A percentile compares a stretch with the other conserved stretches of the same genome.
Evolutionary conservation across 2,329 filamentous ascomycete species (phyloP).

Genomic region (Fusarium buharicum): DNA sequence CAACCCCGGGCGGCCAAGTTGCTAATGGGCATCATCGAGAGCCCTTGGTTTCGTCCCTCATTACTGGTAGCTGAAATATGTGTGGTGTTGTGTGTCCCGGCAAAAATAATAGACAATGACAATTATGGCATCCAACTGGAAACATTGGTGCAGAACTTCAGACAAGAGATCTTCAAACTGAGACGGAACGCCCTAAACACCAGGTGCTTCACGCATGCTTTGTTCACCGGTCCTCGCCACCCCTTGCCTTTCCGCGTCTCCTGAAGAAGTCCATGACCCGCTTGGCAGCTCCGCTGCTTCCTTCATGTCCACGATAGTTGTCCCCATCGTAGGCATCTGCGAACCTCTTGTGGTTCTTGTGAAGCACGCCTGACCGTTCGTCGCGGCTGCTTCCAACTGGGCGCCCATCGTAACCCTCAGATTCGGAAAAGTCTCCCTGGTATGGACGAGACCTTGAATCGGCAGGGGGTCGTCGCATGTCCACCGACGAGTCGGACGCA

Average conservation of each 20-base stretch:
- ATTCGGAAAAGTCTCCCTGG: constrained; percentile 55
- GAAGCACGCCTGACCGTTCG: constrained; percentile 69
- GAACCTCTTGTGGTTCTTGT: constrained; percentile 90
- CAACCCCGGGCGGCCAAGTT: constrained; percentile 34
- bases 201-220: constrained; percentile 32
- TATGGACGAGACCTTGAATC: constrained; percentile 56
- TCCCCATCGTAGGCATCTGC: constrained; percentile 87
- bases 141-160: constrained; percentile 40
- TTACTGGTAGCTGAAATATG: constrained; percentile 41
- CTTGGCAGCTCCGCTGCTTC: constrained; percentile 86
- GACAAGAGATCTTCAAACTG: constrained; percentile 41
- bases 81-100: constrained; percentile 39
- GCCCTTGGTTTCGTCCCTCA: constrained; percentile 42
- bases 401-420: constrained; percentile 56
- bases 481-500: constrained; percentile 65
- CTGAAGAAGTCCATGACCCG: constrained; percentile 99
- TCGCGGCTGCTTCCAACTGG: constrained; percentile 52
- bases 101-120: constrained; percentile 42
- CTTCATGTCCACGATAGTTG: constrained; percentile 73
- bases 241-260: constrained; percentile 80
- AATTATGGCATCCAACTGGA: constrained; percentile 45
- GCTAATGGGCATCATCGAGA: constrained; percentile 38
- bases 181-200: constrained; percentile 41
- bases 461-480: constrained; percentile 57
- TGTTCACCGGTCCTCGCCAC: constrained; percentile 63